Evolutionary conservation across 2,329 filamentous ascomycete genomes (phyloP), one percentile per base, ranked within the genome.

Genomic region (Alternaria triticina): DNA sequence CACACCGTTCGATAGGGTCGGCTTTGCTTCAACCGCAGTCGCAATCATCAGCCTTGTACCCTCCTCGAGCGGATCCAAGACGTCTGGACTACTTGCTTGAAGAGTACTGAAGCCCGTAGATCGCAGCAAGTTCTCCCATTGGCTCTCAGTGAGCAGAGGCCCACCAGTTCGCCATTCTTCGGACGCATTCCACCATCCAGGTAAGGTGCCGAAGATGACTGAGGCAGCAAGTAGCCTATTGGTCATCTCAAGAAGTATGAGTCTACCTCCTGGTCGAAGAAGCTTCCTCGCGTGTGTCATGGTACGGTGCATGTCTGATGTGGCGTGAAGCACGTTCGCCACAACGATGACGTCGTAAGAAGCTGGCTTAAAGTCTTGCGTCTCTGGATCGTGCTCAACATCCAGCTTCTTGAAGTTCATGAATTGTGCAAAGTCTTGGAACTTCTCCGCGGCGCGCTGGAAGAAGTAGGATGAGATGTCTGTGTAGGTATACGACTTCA

Each of bases 201-300:
- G 66, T 13, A 76, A 56, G 3, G 69, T 56, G 8, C 73, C 74
- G 51, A 76, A 72, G 33, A 67, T 69, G 50, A 70, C 62, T 4
- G 62, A 65, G 27, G 61, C 51, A 47, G 55, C 61, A 61, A 66
- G 40, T 44, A 69, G 20, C 9, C 61, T 54, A 44, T 64, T 54
- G 2, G 67, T 71, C 55, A 60, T 51, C 61, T 87, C 85, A 6
- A 82, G 61, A 0, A 86, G 49, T 1, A 86, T 40, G 0, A 87
- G 70, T 40, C 82, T 80, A 0, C 85, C 85, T 1, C 81, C 83
- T 0, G 84, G 81, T 22, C 70, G 68, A 0, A 79, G 64, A 10
- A 79, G 57, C 30, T 69, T 73, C 13, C 70, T 62, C 5, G 59
- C 59, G 57, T 77, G 72, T 20, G 25, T 43, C 28, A 79, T 58